Base-by-base conservation (phyloP, 2,329 filamentous ascomycete genomes). In the Colletotrichum orchidophilum region DNA sequence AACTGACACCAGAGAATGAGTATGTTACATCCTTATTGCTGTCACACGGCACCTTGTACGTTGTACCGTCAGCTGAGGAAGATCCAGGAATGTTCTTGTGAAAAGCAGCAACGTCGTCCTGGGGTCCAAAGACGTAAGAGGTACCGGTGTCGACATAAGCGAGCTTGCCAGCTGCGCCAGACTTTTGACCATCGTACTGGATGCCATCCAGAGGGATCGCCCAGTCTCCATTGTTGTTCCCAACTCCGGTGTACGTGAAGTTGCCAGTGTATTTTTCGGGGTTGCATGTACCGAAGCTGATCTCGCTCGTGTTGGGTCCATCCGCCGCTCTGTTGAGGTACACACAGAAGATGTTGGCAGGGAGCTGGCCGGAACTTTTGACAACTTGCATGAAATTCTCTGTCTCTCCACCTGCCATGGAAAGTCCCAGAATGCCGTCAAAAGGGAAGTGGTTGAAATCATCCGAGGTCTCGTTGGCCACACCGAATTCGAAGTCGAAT, bases 131-230 rank as follows among this genome's bases (percentile, higher is more conserved):
- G 31, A 94, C 88, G 78, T 92, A 96, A 0, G 92, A 93, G 0
- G 94, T 96, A 60, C 94, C 94, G 0, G 93, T 95, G 80, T 97
- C 95, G 75, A 97, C 91, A 78, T 95, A 94, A 35, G 92, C 93
- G 1, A 85, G 84, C 59, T 86, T 80, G 46, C 83, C 83, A 12
- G 87, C 89, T 42, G 91, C 83, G n/a, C 87, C 84, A 13, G 87
- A 86, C 9, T 85, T 82, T 53, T 87, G 85, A 57, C 88, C 91
- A 70, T 91, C 86, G 57, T 92, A 88, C 2, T 87, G 84, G 61
- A 91, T 87, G 75, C 92, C 91, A 53, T 91, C 91, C 66, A 96
- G 77, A 0, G 88, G 80, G 33, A 97, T 91, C 31, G 91, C 90
- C 95, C 95, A 97, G 74, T 91, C 90, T 15, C 88, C 87, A 4